Percentiles rank a stretch among this genome's conserved stretches.
phyloP scores from a whole-genome alignment of 805 yeast genomes.

The Ogataea chonburiensis region DNA sequence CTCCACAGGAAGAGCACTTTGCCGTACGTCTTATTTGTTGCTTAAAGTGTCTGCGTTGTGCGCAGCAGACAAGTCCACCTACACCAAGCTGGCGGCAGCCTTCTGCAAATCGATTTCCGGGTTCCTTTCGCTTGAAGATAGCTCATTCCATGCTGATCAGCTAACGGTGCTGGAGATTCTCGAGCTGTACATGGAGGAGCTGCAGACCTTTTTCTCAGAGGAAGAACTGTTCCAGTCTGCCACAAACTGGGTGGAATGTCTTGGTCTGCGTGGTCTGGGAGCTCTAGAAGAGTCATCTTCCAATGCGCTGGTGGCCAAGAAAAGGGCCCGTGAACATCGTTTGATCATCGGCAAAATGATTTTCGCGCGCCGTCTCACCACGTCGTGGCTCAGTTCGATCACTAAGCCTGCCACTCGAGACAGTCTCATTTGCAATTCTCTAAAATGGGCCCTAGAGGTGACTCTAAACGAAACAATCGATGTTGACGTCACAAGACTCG shows the following conservation, averaged over 20 bases:
- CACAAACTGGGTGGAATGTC: slow-evolving; percentile 47
- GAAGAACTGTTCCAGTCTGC: slow-evolving; percentile 41
- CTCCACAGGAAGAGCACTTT: slow-evolving; percentile 59
- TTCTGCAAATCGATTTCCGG: slow-evolving; percentile 36
- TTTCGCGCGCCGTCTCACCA: slow-evolving; percentile 55
- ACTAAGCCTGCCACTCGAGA: slow-evolving; percentile 29
- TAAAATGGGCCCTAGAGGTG: slow-evolving; percentile 59
- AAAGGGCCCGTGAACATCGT: slow-evolving; percentile 51
- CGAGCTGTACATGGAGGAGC: slow-evolving; percentile 50
- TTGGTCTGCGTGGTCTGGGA: slow-evolving; percentile 58
- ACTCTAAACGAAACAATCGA: slow-evolving; percentile 48
- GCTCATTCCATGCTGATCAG: slow-evolving; percentile 57
- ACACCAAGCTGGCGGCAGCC: slow-evolving; percentile 23
- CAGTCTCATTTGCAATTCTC: slow-evolving; percentile 44
- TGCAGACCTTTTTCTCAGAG: slow-evolving; percentile 41
- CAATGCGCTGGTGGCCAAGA: slow-evolving; percentile 33
- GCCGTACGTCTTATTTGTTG: slow-evolving; percentile 55
- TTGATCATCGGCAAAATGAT: slow-evolving; percentile 57
- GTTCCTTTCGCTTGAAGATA: slow-evolving; percentile 49
- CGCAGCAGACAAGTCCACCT: slow-evolving; percentile 9
- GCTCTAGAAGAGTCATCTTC: slow-evolving; percentile 33
- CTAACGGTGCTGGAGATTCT: slow-evolving; percentile 57
- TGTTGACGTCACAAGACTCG: slow-evolving; percentile 61
- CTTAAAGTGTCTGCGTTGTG: slow-evolving; percentile 40
- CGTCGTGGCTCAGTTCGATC: slow-evolving; percentile 36